These are phyloP conservation scores for Alternaria ethzedia DNA, from an alignment of 2,329 filamentous ascomycete genomes.

Conservation along the genomic window DNA sequence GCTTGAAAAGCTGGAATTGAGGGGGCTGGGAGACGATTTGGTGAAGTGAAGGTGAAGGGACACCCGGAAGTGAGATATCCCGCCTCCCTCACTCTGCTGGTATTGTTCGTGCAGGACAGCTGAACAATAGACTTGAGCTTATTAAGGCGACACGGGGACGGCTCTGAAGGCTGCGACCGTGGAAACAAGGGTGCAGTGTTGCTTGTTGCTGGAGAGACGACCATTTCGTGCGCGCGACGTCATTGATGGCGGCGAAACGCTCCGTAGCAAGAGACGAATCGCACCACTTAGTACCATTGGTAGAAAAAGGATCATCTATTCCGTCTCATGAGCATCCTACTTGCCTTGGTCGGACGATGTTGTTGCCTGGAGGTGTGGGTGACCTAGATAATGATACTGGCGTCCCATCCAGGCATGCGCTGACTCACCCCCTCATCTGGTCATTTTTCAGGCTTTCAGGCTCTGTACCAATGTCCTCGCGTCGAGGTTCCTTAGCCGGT, in stretches of 20 bases:
- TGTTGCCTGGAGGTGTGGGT: not conserved
- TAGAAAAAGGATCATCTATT: not conserved
- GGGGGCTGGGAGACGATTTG: conserved; percentile 12
- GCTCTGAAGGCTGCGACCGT: not conserved
- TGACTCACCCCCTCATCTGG: not conserved
- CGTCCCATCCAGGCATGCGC: not conserved
- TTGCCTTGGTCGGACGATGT: not conserved
- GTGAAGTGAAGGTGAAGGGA: conserved; percentile 23
- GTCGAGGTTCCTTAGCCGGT: conserved; percentile 15
- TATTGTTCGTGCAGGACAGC: conserved; percentile 10
- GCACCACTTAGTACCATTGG: not conserved
- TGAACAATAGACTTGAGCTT: not conserved
- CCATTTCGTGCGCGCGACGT: not conserved
- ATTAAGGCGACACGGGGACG: not conserved
- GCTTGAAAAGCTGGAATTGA: conserved; percentile 5
- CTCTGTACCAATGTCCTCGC: conserved; percentile 1
- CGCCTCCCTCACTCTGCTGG: conserved; percentile 9
- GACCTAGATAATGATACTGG: not conserved
- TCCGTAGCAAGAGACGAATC: not conserved
- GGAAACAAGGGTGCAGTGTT: not conserved
- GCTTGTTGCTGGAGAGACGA: not conserved
- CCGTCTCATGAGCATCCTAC: not conserved
- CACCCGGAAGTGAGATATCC: conserved; percentile 2
- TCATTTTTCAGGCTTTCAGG: not conserved
- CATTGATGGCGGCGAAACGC: not conserved